Evolutionary conservation across 345 rosid species (phyloP), one percentile per base, ranked within the genome.

Genomic region (Lumnitzera racemosa): DNA sequence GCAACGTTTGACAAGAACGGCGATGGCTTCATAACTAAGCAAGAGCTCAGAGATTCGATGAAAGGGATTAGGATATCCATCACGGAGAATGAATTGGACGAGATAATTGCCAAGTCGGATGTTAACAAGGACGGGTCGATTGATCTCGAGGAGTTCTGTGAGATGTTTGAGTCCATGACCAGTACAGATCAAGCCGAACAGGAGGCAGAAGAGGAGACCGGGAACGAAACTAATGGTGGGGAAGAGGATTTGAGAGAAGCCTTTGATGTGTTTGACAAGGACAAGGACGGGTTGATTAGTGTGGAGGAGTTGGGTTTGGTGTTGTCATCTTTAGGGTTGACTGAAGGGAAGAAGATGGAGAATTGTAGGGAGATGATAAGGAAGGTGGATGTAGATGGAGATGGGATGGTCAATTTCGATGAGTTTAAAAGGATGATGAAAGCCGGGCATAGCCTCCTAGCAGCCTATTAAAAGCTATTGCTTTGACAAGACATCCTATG

Each of bases 191-290:
- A 46, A 58, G 73, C 70, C 46, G 29, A n/a, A 52, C 48, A 47
- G 53, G 53, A 49, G 67, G 49, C 2, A 41, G 69, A 31, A 20
- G 10, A 11, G 25, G 14, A 47, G 2, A 11, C n/a, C 15, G 27
- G 5, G 12, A 15, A 31, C 36, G 65, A 13, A 24, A 50, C 46
- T 20, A 68, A 49, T 8, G 70, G 57, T 25, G 71, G 53, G 11
- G 73, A 58, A 47, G 72, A 5, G 24, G 70, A 71, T 13, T 61
- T 82, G 78, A 76, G 77, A 56, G 85, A 82, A 55, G 87, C 88
- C 24, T 85, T 85, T 52, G 81, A 80, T 49, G 85, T 85, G 61
- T 85, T 85, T 48, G 91, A 85, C 29, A 72, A 76, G 49, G 78
- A 85, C 16, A 72, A 72, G 62, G 91, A 85, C 43, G 91, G 91